Evolutionary conservation across 345 rosid species (phyloP), one percentile per base, ranked within the genome.

Genomic region (Iberis pinnata): DNA sequence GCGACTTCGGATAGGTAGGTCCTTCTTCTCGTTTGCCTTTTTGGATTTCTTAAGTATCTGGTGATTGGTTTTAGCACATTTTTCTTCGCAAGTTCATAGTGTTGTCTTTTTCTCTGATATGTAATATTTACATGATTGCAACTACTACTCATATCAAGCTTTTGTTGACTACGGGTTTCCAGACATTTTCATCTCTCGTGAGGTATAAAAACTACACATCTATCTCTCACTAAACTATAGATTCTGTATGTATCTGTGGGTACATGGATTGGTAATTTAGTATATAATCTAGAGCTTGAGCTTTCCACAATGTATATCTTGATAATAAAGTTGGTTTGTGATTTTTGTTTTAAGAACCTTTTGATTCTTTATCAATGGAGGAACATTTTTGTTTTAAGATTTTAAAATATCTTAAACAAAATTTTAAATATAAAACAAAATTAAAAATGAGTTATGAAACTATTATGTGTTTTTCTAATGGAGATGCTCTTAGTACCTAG

Each of bases 131-230:
- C 36, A 26, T 58, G 58, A 33, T 39, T 32, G 53, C 86, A 88
- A 96, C 78, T 83, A 93, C 82, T 88, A 88, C 70, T 88, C 96
- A 22, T 86, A 81, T 58, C 76, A 47, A 65, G 97, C 94, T 31
- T 86, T 44, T 74, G 61, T 74, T 63, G 99, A 93, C 71, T 86
- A 78, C 62, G 97, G 97, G 49, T 88, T 81, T 70, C 80, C 80
- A 6, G 84, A 86, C 64, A 73, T 86, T 56, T 93, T 86, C 69
- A 74, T 88, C 71, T 88, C 99, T 31, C 92, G 89, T n/a, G 97
- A 93, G 99, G 99, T 93, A 86, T 41, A 26, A 9, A 46, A 7
- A 22, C 49, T 56, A 16, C 42, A 49, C 29, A 12, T 18, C 41
- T 18, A 14, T 37, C 17, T 45, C 52, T 49, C 7, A 18, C 7